Evolutionary conservation across 371 early-diverging fungal genomes (phyloP), one percentile per base, ranked within the genome.

Genomic region (Nematocida sp.): DNA sequence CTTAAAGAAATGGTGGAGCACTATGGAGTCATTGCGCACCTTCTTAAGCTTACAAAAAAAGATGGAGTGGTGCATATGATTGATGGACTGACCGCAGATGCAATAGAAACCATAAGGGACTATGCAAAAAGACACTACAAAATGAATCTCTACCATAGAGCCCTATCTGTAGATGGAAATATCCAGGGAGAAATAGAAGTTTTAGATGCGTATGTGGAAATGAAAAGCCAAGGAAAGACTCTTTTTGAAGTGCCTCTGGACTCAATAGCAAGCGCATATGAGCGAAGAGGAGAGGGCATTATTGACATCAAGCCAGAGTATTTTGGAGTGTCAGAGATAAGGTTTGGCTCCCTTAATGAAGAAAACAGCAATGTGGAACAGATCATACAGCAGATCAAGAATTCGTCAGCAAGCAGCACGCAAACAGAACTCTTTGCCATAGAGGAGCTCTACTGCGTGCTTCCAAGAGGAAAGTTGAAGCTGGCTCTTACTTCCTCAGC

Each of bases 391-490:
- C 66, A 65, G n/a, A 77, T 81, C 26, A 79, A 77, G 32, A 64
- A 64, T 36, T 40, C 66, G 13, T 53, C 69, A 25, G 75, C 49
- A 9, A 61, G 51, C 20, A 55, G 65, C 5, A 36, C 48, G 30
- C 55, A 65, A 23, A 71, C 75, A 25, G 84, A 82, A 65, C 55
- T 81, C 23, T 50, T 80, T 3, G 78, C 78, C 18, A 55, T 84
- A 56, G 81, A 79, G 48, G 61, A 55, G 18, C 39, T 84, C 18
- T 51, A 55, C 3, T 65, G 65, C 35, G 50, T 78, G 9, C 75
- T 79, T 59, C 84, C 84, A 33, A 45, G 84, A 65, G 84, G 83
- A 42, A 84, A 81, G 66, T 75, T 40, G 33, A 78, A 77, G 32
- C 61, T 80, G 38, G 64, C 80, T 11, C 82, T 84, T 40, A 82